Evolutionary conservation across 2,329 filamentous ascomycete species (phyloP).

Genomic region (Blastomyces parvus): DNA sequence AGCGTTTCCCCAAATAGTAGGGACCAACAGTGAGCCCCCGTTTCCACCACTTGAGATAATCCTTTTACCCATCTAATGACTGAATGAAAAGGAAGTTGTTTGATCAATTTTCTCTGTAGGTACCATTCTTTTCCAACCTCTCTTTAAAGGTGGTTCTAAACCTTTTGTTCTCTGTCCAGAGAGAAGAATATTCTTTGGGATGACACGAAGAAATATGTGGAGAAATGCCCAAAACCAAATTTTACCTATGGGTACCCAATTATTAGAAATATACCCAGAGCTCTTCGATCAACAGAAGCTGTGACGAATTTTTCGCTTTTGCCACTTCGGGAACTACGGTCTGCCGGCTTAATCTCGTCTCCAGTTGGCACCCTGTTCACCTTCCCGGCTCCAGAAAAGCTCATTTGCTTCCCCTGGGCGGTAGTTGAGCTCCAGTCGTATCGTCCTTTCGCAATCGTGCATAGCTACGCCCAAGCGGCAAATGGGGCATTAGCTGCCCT

Average conservation of each 20-base stretch:
- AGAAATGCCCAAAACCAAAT: neutral
- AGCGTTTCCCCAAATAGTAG: neutral
- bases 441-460: neutral
- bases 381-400: neutral
- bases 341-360: neutral
- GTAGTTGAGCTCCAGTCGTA: neutral
- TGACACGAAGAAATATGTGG: neutral
- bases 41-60: neutral
- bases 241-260: conserved; percentile 4
- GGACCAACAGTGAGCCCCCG: neutral
- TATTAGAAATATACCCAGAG: neutral
- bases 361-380: neutral
- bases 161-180: neutral
- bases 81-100: neutral
- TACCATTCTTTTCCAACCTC: neutral
- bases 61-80: neutral
- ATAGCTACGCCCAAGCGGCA: neutral
- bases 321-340: neutral
- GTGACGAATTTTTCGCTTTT: neutral
- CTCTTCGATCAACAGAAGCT: neutral
- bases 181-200: neutral
- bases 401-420: conserved; percentile 2
- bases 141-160: neutral
- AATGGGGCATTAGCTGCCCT: conserved; percentile 1
- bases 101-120: conserved; percentile 6